These are phyloP conservation scores for Berberis thunbergii DNA, from an alignment of 164 flowering plant species.

Conservation along the genomic window DNA sequence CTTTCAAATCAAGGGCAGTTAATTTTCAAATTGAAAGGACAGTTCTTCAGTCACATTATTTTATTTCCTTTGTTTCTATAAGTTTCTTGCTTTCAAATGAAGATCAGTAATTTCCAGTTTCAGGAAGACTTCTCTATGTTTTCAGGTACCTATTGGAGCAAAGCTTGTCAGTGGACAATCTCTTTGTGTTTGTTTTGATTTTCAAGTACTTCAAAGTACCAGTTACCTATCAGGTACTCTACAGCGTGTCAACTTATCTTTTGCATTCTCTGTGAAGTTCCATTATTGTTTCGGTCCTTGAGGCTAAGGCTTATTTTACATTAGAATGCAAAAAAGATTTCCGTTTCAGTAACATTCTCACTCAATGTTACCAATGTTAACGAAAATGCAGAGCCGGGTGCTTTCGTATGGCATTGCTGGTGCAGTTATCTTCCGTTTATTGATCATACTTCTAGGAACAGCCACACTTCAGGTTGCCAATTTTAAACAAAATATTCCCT, in stretches of 20 bases:
- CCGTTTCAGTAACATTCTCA: background rate
- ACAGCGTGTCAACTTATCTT: background rate
- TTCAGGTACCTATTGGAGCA: conserved; percentile 89
- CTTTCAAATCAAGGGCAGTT: too few relatives aligned
- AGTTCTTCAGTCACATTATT: too few relatives aligned
- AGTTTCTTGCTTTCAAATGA: too few relatives aligned
- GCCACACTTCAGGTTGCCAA: conserved; percentile 72
- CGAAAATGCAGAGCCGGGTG: conserved; percentile 54
- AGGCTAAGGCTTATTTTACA: background rate
- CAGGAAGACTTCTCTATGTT: conserved; percentile 8
- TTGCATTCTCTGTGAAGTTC: background rate
- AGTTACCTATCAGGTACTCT: conserved; percentile 55
- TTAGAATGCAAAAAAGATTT: background rate
- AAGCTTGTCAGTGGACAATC: conserved; percentile 93
- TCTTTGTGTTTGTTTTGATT: conserved; percentile 85
- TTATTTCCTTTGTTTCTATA: too few relatives aligned
- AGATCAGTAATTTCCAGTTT: too few relatives aligned
- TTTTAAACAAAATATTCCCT: background rate
- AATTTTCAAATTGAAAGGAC: too few relatives aligned
- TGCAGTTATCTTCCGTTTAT: conserved; percentile 73
- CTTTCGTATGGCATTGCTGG: conserved; percentile 97
- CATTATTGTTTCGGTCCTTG: background rate
- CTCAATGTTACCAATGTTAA: background rate
- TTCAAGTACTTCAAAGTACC: conserved; percentile 98
- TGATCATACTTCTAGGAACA: conserved; percentile 81